These are phyloP conservation scores for Suillus hirtellus DNA, from an alignment of 768 basidiomycete species.

Conservation along the genomic window DNA sequence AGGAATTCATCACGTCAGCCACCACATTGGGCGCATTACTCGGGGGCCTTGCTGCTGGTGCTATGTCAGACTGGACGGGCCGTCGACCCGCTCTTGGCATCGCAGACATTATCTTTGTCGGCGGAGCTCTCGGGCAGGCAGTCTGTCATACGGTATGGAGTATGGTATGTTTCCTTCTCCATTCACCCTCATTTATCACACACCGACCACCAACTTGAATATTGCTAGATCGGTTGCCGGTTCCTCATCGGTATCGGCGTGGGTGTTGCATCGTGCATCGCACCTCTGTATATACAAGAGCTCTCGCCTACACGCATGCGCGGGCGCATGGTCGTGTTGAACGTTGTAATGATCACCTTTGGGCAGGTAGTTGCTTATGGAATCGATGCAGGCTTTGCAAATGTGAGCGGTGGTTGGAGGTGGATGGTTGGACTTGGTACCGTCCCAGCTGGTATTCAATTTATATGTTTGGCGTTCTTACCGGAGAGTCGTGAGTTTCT, in stretches of 20 bases:
- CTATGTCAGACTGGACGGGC: constrained; percentile 71
- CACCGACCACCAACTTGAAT: neutral
- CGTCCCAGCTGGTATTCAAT: constrained; percentile 66
- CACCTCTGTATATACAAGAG: constrained; percentile 84
- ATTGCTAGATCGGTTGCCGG: constrained; percentile 59
- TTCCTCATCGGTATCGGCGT: constrained; percentile 78
- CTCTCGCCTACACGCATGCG: constrained; percentile 72
- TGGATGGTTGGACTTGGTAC: constrained; percentile 83
- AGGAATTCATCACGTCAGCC: constrained; percentile 81
- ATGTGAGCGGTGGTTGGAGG: constrained; percentile 66
- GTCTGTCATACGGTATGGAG: constrained; percentile 67
- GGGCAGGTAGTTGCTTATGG: constrained; percentile 82
- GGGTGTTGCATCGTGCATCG: constrained; percentile 74
- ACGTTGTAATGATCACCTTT: constrained; percentile 80
- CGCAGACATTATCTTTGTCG: constrained; percentile 73
- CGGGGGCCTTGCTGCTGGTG: constrained; percentile 70
- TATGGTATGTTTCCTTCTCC: constrained; percentile 48
- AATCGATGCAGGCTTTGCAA: constrained; percentile 66
- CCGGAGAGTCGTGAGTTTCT: constrained; percentile 75
- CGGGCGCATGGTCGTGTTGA: constrained; percentile 78
- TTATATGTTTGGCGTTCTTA: constrained; percentile 58
- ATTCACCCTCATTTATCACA: neutral
- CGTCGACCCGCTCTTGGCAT: constrained; percentile 62
- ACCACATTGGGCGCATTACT: constrained; percentile 78
- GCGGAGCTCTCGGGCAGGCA: constrained; percentile 71